Evolutionary conservation across 225 moss, liverwort and hornwort species (phyloP).

Genomic region (Ulota crispa): DNA sequence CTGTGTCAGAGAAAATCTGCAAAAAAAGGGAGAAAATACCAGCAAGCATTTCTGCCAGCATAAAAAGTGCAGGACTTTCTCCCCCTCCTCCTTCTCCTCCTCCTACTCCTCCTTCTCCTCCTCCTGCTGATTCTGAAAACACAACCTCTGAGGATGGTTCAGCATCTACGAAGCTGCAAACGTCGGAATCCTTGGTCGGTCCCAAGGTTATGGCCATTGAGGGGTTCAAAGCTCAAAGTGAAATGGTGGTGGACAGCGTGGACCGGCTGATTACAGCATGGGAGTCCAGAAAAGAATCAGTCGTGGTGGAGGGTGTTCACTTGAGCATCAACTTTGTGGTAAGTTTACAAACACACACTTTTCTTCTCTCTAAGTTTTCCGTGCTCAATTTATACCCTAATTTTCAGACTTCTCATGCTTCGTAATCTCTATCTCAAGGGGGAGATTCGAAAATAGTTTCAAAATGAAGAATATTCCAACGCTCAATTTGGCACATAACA

Average conservation of each 20-base stretch:
- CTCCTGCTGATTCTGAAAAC: neutral
- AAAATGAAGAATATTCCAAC: neutral
- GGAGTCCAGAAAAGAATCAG: constrained; percentile 93
- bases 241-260: constrained; percentile 96
- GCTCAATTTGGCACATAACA: neutral
- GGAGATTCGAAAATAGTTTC: neutral
- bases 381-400: neutral
- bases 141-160: neutral
- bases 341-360: constrained; percentile 5
- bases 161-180: constrained; percentile 19
- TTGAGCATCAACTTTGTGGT: constrained; percentile 96
- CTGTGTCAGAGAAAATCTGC: constrained; percentile 63
- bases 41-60: constrained; percentile 37
- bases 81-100: constrained; percentile 9
- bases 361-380: neutral
- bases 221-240: constrained; percentile 97
- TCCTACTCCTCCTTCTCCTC: neutral
- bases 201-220: constrained; percentile 88
- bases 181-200: constrained; percentile 56
- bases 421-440: no score
- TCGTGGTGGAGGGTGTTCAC: constrained; percentile 97
- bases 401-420: neutral
- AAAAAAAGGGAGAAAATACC: constrained; percentile 68
- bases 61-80: neutral
- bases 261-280: constrained; percentile 84